Conservation (phyloP, 129 eudicot genomes). For the sunflower (Helianthus annuus) region DNA sequence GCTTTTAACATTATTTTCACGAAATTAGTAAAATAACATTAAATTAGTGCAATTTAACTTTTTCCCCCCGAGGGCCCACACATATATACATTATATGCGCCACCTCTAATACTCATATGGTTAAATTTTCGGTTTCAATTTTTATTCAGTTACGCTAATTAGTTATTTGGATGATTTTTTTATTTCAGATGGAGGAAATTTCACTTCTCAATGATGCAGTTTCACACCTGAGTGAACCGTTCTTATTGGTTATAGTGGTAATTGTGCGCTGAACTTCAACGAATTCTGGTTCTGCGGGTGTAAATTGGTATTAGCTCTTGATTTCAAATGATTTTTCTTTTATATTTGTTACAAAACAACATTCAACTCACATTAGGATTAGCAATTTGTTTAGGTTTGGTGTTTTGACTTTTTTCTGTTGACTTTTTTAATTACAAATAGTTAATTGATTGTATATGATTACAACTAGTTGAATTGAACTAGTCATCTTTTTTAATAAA, state of each 20-base stretch:
- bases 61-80: too few species aligned
- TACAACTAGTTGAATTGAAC: background rate
- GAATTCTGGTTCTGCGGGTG: slow-evolving; percentile 93
- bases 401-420: background rate
- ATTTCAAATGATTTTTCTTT: slow-evolving; percentile 57
- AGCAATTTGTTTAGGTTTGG: background rate
- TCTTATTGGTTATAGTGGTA: slow-evolving; percentile 99
- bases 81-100: too few species aligned
- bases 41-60: too few species aligned
- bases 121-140: background rate
- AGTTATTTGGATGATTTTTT: slow-evolving; percentile 16
- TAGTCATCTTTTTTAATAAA: background rate
- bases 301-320: slow-evolving; percentile 96
- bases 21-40: too few species aligned
- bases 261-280: slow-evolving; percentile 99
- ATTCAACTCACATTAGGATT: slow-evolving; percentile 20
- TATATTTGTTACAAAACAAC: slow-evolving; percentile 37
- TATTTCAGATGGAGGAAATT: slow-evolving; percentile 90
- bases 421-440: background rate
- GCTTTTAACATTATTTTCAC: too few species aligned
- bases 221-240: slow-evolving; percentile 91
- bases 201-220: slow-evolving; percentile 97
- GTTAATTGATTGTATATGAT: background rate
- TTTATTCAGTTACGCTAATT: slow-evolving; percentile 22
- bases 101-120: background rate